Evolutionary conservation across 108 stramenopile genomes (phyloP).

Genomic region (Nitzschia sp.): DNA sequence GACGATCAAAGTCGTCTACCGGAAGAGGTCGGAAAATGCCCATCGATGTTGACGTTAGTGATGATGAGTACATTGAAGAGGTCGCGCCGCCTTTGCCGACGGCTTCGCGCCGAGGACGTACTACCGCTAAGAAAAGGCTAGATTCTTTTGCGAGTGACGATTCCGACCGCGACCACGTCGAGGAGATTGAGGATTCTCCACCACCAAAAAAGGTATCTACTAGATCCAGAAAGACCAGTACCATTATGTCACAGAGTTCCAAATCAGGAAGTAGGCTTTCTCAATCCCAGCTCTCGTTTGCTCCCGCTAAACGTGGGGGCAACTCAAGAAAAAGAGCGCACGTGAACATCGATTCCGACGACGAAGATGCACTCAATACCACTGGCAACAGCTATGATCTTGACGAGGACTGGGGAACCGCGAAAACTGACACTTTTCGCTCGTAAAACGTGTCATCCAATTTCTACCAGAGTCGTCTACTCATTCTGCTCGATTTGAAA

Average conservation of each 20-base stretch:
- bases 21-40: background rate
- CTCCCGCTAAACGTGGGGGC: slow-evolving; percentile 7
- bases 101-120: slow-evolving; percentile 2
- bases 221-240: background rate
- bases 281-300: slow-evolving; percentile 32
- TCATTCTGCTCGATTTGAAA: too few relatives aligned
- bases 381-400: slow-evolving; percentile 17
- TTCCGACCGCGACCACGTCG: slow-evolving; percentile 12
- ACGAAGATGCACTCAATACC: background rate
- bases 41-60: slow-evolving; percentile 24
- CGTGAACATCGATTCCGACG: background rate
- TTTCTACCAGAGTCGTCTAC: too few relatives aligned
- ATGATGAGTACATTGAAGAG: slow-evolving; percentile 37
- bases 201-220: slow-evolving; percentile 2
- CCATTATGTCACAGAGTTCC: background rate
- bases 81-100: slow-evolving; percentile 15
- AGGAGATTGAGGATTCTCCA: slow-evolving; percentile 14
- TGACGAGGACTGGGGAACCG: slow-evolving; percentile 22
- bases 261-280: slow-evolving; percentile 7
- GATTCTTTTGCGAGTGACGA: slow-evolving; percentile 7
- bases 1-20: too few relatives aligned
- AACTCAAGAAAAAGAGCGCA: background rate
- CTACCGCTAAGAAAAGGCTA: slow-evolving; percentile 3
- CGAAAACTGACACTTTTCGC: slow-evolving; percentile 13
- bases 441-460: too few relatives aligned